A percentile compares a stretch with the other conserved stretches of the same genome.
These are phyloP conservation scores for Gossypium raimondii DNA, from an alignment of 345 rosid genomes.

Conservation along the genomic window DNA sequence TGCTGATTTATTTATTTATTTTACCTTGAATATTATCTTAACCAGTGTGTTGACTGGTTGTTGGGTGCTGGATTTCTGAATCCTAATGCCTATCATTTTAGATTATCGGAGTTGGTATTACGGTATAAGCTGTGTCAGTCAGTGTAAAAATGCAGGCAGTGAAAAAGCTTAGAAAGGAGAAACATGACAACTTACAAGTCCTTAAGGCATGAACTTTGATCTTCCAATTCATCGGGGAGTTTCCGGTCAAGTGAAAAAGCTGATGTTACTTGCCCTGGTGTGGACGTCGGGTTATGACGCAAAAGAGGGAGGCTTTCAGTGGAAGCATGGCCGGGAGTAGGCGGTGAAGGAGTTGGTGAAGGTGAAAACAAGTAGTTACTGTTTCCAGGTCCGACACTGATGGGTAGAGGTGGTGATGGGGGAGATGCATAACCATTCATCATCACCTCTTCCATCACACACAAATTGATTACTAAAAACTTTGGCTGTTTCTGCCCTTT, in stretches of 20 bases:
- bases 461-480: conserved; percentile 1
- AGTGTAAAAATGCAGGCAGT: neutral
- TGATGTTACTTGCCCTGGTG: neutral
- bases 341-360: conserved; percentile 30
- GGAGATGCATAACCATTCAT: conserved; percentile 17
- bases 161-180: neutral
- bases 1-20: no score
- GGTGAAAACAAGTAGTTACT: conserved; percentile 28
- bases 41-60: neutral
- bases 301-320: conserved; percentile 30
- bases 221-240: conserved; percentile 15
- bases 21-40: no score
- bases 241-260: conserved; percentile 28
- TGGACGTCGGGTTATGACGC: neutral
- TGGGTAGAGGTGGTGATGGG: conserved; percentile 39
- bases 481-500: neutral
- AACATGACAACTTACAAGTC: conserved; percentile 31
- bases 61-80: neutral
- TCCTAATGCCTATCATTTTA: neutral
- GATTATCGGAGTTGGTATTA: neutral
- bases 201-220: conserved; percentile 27
- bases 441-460: neutral
- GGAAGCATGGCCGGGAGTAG: conserved; percentile 21
- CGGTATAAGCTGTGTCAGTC: neutral
- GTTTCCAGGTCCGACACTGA: conserved; percentile 34